Percentiles rank a stretch among this genome's conserved stretches.
Evolutionary conservation across 2,329 filamentous ascomycete genomes (phyloP).

Genomic region (Apiospora pterosperma): DNA sequence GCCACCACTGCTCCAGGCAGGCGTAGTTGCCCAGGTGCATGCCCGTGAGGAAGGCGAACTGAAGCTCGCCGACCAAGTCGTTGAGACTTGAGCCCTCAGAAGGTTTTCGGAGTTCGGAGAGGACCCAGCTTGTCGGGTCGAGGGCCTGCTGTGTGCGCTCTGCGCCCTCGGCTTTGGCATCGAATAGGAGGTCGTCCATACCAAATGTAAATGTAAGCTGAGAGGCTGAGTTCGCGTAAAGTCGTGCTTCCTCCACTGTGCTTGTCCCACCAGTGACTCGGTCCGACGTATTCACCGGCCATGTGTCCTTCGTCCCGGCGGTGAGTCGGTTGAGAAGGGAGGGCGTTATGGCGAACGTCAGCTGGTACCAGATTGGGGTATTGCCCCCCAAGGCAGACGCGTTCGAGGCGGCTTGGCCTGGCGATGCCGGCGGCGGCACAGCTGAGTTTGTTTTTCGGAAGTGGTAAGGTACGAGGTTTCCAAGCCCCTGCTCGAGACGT

Average conservation of each 20-base stretch:
- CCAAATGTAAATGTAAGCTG: slow-evolving; percentile 25
- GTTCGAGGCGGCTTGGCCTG: slow-evolving; percentile 11
- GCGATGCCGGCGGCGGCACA: slow-evolving; percentile 9
- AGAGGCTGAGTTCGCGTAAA: slow-evolving; percentile 27
- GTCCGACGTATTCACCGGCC: slow-evolving; percentile 53
- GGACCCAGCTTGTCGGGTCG: slow-evolving; percentile 44
- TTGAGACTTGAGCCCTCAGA: slow-evolving; percentile 11
- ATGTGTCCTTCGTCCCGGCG: slow-evolving; percentile 36
- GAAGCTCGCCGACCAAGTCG: slow-evolving; percentile 56
- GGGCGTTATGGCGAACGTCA: slow-evolving; percentile 47
- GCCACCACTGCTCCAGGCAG: slow-evolving; percentile 61
- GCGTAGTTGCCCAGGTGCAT: slow-evolving; percentile 55
- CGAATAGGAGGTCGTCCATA: slow-evolving; percentile 24
- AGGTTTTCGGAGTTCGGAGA: slow-evolving; percentile 24
- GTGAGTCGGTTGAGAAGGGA: slow-evolving; percentile 45
- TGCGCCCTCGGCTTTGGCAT: slow-evolving; percentile 19
- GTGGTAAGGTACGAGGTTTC: slow-evolving; percentile 42
- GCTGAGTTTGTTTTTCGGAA: slow-evolving; percentile 26
- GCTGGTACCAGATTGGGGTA: slow-evolving; percentile 44
- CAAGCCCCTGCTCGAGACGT: slow-evolving; percentile 34
- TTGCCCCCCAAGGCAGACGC: slow-evolving; percentile 24
- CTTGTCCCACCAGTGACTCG: slow-evolving; percentile 40
- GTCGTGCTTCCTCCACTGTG: slow-evolving; percentile 37
- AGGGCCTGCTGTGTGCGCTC: slow-evolving; percentile 28
- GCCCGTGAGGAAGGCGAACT: slow-evolving; percentile 57